Percentiles rank a stretch among this genome's conserved stretches.
These are phyloP conservation scores for Elsinoe arachidis DNA, from an alignment of 2,329 filamentous ascomycete genomes.

Conservation along the genomic window DNA sequence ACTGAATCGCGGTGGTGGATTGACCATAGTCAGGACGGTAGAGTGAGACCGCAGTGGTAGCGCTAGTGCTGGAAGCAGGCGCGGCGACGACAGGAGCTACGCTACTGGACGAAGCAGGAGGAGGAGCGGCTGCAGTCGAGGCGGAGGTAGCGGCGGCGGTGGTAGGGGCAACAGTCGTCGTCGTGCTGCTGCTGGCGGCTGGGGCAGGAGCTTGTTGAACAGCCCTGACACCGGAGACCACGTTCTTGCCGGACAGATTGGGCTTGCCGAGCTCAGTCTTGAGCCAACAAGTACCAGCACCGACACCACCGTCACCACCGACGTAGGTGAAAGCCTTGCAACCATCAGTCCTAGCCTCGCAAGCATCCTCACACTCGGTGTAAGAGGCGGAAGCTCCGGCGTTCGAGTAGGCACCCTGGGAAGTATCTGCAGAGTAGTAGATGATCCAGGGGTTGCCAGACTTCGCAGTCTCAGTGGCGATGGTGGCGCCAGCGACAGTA, in stretches of 20 bases:
- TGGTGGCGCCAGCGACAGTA: conserved; percentile 2
- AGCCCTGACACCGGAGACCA: conserved; percentile 10
- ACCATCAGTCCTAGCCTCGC: conserved; percentile 11
- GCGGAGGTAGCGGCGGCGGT: not conserved
- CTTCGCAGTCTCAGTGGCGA: conserved; percentile 1
- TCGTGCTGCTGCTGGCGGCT: not conserved
- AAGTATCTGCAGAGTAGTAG: conserved; percentile 14
- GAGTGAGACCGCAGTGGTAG: not conserved
- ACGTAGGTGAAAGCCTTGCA: conserved; percentile 18
- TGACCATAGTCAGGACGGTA: not conserved
- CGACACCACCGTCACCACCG: conserved; percentile 9
- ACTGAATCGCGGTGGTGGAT: not conserved
- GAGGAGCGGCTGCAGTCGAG: not conserved
- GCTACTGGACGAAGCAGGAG: not conserved
- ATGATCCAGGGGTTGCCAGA: conserved; percentile 11
- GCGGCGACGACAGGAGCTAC: too few relatives aligned
- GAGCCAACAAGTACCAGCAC: conserved; percentile 15
- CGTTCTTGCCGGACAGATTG: conserved; percentile 11
- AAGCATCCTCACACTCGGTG: conserved; percentile 14
- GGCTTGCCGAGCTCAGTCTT: conserved; percentile 14
- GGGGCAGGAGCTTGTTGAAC: not conserved
- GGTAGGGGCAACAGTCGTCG: not conserved
- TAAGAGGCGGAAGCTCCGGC: conserved; percentile 12
- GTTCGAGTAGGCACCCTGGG: conserved; percentile 14
- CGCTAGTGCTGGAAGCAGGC: not conserved